Evolutionary conservation across 1,139 yeast species (phyloP).

Genomic region (Suzukiozyma palmioleophila): DNA sequence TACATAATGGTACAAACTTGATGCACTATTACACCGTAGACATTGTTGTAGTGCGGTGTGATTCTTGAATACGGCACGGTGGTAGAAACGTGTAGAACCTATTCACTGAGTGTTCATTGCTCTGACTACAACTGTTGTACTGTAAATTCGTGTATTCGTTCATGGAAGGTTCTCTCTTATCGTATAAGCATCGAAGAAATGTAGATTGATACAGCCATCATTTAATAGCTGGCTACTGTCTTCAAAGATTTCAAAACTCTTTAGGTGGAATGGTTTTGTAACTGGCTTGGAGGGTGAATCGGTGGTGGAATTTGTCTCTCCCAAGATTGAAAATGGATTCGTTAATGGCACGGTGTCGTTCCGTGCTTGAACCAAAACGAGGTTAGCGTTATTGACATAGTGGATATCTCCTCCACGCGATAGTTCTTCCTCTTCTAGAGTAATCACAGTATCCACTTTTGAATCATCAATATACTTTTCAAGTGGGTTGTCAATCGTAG

Average conservation of each 20-base stretch:
- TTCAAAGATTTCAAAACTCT: conserved; percentile 64
- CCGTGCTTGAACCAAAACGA: conserved; percentile 19
- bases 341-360: conserved; percentile 16
- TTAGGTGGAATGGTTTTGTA: conserved; percentile 22
- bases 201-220: conserved; percentile 67
- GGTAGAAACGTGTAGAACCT: too few species aligned
- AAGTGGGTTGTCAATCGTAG: conserved; percentile 24
- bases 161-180: conserved; percentile 65
- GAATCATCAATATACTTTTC: conserved; percentile 18
- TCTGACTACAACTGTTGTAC: neutral
- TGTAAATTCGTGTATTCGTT: conserved; percentile 3
- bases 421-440: conserved; percentile 33
- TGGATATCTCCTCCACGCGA: conserved; percentile 31
- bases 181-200: conserved; percentile 68
- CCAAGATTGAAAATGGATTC: conserved; percentile 20
- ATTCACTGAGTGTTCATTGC: too few species aligned
- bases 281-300: conserved; percentile 3
- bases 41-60: too few species aligned
- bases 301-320: conserved; percentile 2
- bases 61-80: too few species aligned
- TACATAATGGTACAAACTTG: too few species aligned
- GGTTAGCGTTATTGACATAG: conserved; percentile 24
- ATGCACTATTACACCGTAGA: too few species aligned
- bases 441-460: conserved; percentile 23
- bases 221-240: conserved; percentile 58